Base-by-base conservation (phyloP, 139 green algal genomes). In the Dunaliella sp. region DNA sequence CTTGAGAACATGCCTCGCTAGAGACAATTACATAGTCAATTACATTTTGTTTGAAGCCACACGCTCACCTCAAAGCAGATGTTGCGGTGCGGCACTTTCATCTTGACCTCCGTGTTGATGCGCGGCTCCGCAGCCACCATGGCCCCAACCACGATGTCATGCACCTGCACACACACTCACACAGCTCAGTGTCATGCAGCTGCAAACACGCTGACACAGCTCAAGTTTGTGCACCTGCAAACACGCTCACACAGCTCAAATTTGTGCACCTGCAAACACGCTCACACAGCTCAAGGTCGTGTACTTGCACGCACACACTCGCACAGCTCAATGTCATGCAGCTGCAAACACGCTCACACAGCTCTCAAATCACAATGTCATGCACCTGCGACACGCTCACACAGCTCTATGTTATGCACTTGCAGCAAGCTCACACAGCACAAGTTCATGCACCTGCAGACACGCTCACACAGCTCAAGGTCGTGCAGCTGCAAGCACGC, bases 61-160 rank as follows among this genome's bases (percentile, higher is more conserved):
- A 81, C 2, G 22, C 77, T 32, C 77, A 89, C 83, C 88, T 95
- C 92, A 85, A 92, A 95, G 91, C 91, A 93, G 38, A 88, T 91
- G 84, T 92, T 90, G 30, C 85, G 85, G 90, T 92, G 83, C 35
- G 89, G 88, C 38, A 94, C 88, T 81, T 92, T 88, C 86, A 94
- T 92, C 84, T 94, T 92, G 86, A 89, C 83, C 38, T 93, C 85
- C 1, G 91, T 94, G 91, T 92, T 93, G 73, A 95, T 87, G 78
- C 86, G 85, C 16, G 86, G 80, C 88, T 95, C 91, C 3, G 90
- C 92, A 30, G 88, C 88, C 24, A 93, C 87, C 82, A 94, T 79
- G 12, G 90, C 89, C 21, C 89, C 89, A 3, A 81, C 85, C n/a
- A 92, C 83, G 30, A 95, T 88, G 77, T 92, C 90, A 12, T 88